A percentile compares a stretch with the other conserved stretches of the same genome.
Evolutionary conservation across 768 basidiomycete species (phyloP).

Genomic region (Kwoniella europaea): DNA sequence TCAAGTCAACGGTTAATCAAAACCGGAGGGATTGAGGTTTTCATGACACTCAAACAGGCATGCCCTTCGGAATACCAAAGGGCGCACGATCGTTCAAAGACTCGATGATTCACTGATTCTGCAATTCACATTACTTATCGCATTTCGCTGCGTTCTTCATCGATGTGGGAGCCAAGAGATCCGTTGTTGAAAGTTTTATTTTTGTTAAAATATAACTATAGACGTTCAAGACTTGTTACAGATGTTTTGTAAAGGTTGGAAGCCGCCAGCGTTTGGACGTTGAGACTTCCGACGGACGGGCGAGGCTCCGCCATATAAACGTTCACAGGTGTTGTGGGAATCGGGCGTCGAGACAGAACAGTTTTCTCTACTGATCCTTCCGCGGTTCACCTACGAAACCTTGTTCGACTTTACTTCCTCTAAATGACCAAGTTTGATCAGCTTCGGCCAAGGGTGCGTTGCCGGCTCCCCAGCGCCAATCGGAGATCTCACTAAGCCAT

Average conservation of each 20-base stretch:
- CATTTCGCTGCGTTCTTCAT: conserved; percentile 81
- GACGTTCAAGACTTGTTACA: conserved; percentile 13
- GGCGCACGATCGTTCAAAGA: conserved; percentile 81
- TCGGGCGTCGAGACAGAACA: conserved; percentile 35
- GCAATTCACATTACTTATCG: conserved; percentile 83
- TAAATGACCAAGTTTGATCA: conserved; percentile 81
- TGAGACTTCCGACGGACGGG: neutral
- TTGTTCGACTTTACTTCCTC: conserved; percentile 84
- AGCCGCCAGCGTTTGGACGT: conserved; percentile 4
- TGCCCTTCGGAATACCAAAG: conserved; percentile 74
- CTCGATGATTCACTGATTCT: conserved; percentile 82
- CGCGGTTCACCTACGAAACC: conserved; percentile 81
- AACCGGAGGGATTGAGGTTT: conserved; percentile 48
- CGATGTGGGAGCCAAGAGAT: conserved; percentile 79
- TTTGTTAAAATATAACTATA: conserved; percentile 44
- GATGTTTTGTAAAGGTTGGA: conserved; percentile 15
- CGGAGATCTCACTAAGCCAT: conserved; percentile 86
- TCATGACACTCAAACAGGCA: conserved; percentile 70
- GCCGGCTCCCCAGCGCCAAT: conserved; percentile 71
- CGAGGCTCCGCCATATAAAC: neutral
- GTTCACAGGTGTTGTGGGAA: conserved; percentile 58
- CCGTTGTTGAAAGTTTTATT: conserved; percentile 67
- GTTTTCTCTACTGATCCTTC: conserved; percentile 68
- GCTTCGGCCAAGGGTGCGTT: conserved; percentile 66
- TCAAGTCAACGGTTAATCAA: conserved; percentile 32